Base-by-base conservation (phyloP, 169 alveolate species). In the Plasmodium inui region DNA sequence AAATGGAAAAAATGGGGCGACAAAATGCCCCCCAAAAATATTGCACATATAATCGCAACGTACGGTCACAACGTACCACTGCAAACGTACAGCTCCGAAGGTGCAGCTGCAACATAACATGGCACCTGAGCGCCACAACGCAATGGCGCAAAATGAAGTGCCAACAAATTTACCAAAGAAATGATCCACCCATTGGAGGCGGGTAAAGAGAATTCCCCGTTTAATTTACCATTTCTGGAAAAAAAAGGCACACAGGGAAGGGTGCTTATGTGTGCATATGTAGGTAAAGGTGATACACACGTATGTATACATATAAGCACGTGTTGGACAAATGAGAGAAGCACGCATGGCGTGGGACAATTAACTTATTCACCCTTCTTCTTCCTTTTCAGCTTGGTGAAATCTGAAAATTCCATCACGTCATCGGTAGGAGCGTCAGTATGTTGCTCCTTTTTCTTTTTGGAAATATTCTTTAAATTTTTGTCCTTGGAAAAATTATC, bases 321-420 rank as follows among this genome's bases (percentile, higher is more conserved):
- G n/a, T n/a, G 53, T 17, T 28, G 14, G 22, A 22, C 67, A 57
- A 41, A 17, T 19, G 80, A 55, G 34, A 22, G 30, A 19, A 6
- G 12, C 46, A 19, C 67, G 14, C 7, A 30, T 84, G 19, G 44
- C 26, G 17, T 17, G 79, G 22, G 41, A 19, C 1, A 82, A 82
- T 28, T 55, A 53, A 30, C 26, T 55, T 82, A 26, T 32, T 57
- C 67, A 10, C 9, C 44, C 71, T 22, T 76, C 41, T 86, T 86
- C 79, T 76, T 74, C 32, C 70, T 86, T 86, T 32, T 50, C 76
- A 30, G 26, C 34, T 81, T 81, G 30, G 79, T 81, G 37, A 86
- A 86, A 86, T 86, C 93, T 55, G 93, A 46, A 74, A 86, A 86
- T 32, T 86, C 93, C 34, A 86, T 19, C 37, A 71, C 57, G 32